Percentiles rank a stretch among this genome's conserved stretches.
Conservation (phyloP, 2,329 filamentous ascomycete genomes). For the Clarireedia hainanense region DNA sequence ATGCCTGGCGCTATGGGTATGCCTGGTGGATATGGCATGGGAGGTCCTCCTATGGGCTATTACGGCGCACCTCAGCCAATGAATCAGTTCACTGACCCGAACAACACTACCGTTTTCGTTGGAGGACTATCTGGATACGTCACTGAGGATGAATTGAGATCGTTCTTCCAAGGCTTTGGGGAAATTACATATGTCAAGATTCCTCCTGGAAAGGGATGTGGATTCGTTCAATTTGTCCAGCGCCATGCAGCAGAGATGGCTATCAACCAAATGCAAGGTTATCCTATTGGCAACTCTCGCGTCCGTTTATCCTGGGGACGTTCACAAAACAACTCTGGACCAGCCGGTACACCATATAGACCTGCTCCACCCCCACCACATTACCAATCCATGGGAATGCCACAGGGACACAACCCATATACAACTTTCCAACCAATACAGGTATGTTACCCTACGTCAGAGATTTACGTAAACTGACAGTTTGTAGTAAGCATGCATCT, state of each 20-base stretch:
- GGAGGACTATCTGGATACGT: slow-evolving; percentile 96
- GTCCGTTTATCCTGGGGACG: slow-evolving; percentile 97
- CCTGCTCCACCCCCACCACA: slow-evolving; percentile 78
- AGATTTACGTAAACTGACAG: neutral
- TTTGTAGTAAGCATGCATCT: slow-evolving; percentile 28
- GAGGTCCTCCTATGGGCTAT: slow-evolving; percentile 51
- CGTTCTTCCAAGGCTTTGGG: slow-evolving; percentile 98
- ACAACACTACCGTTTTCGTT: slow-evolving; percentile 99
- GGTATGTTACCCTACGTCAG: slow-evolving; percentile 16
- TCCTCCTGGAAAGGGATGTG: slow-evolving; percentile 95
- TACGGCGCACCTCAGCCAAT: slow-evolving; percentile 70
- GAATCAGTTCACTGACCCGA: slow-evolving; percentile 99
- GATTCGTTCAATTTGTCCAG: slow-evolving; percentile 98
- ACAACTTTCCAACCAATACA: slow-evolving; percentile 30
- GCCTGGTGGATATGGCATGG: slow-evolving; percentile 61
- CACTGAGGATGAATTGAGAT: slow-evolving; percentile 97
- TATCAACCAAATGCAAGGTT: slow-evolving; percentile 99
- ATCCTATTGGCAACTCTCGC: slow-evolving; percentile 96
- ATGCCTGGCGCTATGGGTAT: slow-evolving; percentile 41
- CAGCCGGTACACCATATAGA: slow-evolving; percentile 91
- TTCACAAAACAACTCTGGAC: slow-evolving; percentile 97
- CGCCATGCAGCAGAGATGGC: slow-evolving; percentile 99
- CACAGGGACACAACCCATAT: slow-evolving; percentile 27
- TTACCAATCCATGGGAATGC: slow-evolving; percentile 53
- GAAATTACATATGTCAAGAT: slow-evolving; percentile 99